These are phyloP conservation scores for Petunia hybrid DNA, from an alignment of 305 asterid genomes.

Conservation along the genomic window DNA sequence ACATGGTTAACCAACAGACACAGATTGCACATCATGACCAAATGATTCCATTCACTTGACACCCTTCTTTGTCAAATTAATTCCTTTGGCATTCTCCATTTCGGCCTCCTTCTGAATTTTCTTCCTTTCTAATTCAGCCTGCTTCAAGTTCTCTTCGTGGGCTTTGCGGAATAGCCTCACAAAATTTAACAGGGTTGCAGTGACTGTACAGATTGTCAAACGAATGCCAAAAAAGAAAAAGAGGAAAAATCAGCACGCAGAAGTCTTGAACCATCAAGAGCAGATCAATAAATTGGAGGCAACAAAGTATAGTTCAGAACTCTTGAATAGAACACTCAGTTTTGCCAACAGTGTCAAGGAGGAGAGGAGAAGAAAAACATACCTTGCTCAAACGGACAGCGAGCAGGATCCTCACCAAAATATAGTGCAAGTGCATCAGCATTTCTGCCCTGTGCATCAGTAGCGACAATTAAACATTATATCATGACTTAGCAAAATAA, in stretches of 20 bases:
- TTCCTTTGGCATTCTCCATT: slow-evolving; percentile 68
- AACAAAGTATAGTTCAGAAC: slow-evolving; percentile 23
- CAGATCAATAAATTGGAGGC: slow-evolving; percentile 13
- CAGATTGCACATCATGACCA: slow-evolving; percentile 9
- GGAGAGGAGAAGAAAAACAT: slow-evolving; percentile 21
- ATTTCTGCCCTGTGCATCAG: slow-evolving; percentile 78
- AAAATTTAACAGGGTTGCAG: slow-evolving; percentile 89
- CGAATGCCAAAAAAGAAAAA: slow-evolving; percentile 28
- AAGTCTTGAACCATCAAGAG: background rate
- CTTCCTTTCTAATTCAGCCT: slow-evolving; percentile 89
- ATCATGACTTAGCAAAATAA: slow-evolving; percentile 8
- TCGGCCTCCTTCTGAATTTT: slow-evolving; percentile 91
- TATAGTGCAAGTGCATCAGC: slow-evolving; percentile 85
- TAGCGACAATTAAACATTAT: slow-evolving; percentile 28
- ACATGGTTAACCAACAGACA: slow-evolving; percentile 17
- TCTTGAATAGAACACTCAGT: slow-evolving; percentile 11
- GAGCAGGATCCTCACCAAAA: slow-evolving; percentile 94
- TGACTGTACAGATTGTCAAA: slow-evolving; percentile 66
- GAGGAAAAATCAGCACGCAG: background rate
- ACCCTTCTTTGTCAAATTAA: slow-evolving; percentile 54
- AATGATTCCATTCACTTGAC: slow-evolving; percentile 49
- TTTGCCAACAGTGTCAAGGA: background rate
- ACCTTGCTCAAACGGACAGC: slow-evolving; percentile 96
- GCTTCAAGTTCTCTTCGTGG: slow-evolving; percentile 89
- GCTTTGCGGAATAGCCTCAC: slow-evolving; percentile 92